Base-by-base conservation (phyloP, 2,329 filamentous ascomycete genomes). In the Penicillium sp. region DNA sequence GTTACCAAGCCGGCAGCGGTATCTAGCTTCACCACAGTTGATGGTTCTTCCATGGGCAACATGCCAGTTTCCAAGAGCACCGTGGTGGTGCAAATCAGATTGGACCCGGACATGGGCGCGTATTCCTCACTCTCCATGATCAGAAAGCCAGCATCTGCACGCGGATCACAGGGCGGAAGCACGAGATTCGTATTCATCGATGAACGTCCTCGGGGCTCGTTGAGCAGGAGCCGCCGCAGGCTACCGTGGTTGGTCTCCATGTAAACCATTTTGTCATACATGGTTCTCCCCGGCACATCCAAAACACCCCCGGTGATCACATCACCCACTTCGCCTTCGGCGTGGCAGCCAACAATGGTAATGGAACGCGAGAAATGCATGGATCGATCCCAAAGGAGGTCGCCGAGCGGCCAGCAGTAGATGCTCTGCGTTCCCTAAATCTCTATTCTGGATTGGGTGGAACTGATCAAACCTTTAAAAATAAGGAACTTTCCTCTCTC, bases 41-140 rank as follows among this genome's bases (percentile, higher is more conserved):
- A 48, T 0, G 73, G 74, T 49, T 76, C 73, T 24, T 64, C 58
- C 71, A 76, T 76, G 0, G 62, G 57, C 1, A 76, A 47, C 65
- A 76, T 75, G 1, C 73, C 74, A 0, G 72, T 76, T 51, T 76
- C 74, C 24, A 77, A 52, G 11, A 77, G 55, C 0, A 74, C 74
- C 0, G 74, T 76, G 0, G 67, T 58, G 0, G 69, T 72, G 40
- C 66, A 70, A 12, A 76, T 74, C 1, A 67, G 69, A 41, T 77
- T 76, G 3, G 68, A 66, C 0, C 74, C 73, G 3, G 73, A 75
- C 70, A 73, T 73, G 1, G 69, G 66, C 2, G 65, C 66, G 60
- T 73, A 76, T 45, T 76, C 69, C 18, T 74, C 72, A 47, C 66
- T 68, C 52, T 74, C 73, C 68, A 76, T 71, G 36, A 65, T 75